Evolutionary conservation across 1,284 basidiomycete species (phyloP).

Genomic region (Rhodotorula sp.): DNA sequence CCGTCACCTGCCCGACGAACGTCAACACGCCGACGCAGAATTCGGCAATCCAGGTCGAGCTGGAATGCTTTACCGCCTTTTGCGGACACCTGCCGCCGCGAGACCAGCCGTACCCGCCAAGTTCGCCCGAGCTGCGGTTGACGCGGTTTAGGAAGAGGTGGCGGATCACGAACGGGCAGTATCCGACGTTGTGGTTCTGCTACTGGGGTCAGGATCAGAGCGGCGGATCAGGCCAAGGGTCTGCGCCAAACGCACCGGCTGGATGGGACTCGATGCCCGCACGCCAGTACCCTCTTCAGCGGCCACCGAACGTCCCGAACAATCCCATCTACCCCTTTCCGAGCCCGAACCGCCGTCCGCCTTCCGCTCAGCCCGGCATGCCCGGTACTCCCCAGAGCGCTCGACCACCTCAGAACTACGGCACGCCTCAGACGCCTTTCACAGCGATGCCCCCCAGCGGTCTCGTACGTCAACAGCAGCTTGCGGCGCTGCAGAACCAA

Average conservation of each 20-base stretch:
- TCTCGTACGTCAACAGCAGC: conserved; percentile 22
- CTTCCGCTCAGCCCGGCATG: not conserved
- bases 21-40: conserved; percentile 8
- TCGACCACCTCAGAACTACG: not conserved
- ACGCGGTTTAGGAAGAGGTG: conserved; percentile 30
- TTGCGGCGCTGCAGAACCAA: conserved; percentile 6
- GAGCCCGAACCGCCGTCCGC: not conserved
- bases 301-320: conserved; percentile 9
- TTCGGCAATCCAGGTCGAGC: conserved; percentile 10
- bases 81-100: conserved; percentile 31
- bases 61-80: conserved; percentile 26
- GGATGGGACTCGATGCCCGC: conserved; percentile 28
- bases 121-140: conserved; percentile 23
- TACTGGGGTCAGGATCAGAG: conserved; percentile 24
- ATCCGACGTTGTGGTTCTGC: conserved; percentile 26
- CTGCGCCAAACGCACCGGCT: conserved; percentile 5
- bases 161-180: conserved; percentile 22
- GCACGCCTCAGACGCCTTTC: not conserved
- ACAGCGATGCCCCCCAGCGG: not conserved
- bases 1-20: conserved; percentile 14
- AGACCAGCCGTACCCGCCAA: conserved; percentile 9
- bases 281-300: conserved; percentile 23
- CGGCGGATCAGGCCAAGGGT: conserved; percentile 13
- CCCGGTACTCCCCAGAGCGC: not conserved
- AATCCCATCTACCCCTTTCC: conserved; percentile 28